Base-by-base conservation (phyloP, 768 basidiomycete genomes). In the Psilocybe cyanescens region DNA sequence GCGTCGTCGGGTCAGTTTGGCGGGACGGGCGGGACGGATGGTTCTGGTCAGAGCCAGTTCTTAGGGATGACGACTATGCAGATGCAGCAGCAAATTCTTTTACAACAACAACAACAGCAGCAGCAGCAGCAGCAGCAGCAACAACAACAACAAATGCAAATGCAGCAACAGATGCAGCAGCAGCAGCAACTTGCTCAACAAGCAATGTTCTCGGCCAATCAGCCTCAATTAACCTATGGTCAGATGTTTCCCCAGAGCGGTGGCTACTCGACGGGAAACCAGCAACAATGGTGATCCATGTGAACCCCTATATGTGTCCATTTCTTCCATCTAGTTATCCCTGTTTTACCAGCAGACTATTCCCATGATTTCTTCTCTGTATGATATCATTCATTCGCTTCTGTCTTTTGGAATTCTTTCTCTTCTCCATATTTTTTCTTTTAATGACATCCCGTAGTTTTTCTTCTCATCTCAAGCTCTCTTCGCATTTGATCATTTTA, bases 221-320 rank as follows among this genome's bases (percentile, higher is more conserved):
- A 73, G 5, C 72, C 78, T 11, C 78, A 78, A 44, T 60, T 65
- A 11, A 71, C 72, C 64, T 71, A 60, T 62, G 68, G 61, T 30
- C 72, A 67, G 49, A 62, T 63, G 61, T 67, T 66, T 41, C 65
- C 65, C 31, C 74, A 72, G 52, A 47, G 61, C 11, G 66, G 67
- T 19, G 66, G 70, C 29, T 70, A 60, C 56, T 66, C 67, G 39
- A 47, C 61, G 49, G 61, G 63, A 31, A 60, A 55, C 48, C 77
- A 77, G 62, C 29, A 31, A 16, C 29, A 31, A 16, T 80, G 80
- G 79, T 78, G 79, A 31, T 68, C 74, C 24, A 73, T 80, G 73
- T 80, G 70, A 66, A 35, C 46, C 37, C 11, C 41, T 39, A 4
- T 28, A 5, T 17, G 29, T 8, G 2, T 33, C 35, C 14, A 9